phyloP scores from a whole-genome alignment of 768 basidiomycete species.

The Brasilioporus rufonigricans region DNA sequence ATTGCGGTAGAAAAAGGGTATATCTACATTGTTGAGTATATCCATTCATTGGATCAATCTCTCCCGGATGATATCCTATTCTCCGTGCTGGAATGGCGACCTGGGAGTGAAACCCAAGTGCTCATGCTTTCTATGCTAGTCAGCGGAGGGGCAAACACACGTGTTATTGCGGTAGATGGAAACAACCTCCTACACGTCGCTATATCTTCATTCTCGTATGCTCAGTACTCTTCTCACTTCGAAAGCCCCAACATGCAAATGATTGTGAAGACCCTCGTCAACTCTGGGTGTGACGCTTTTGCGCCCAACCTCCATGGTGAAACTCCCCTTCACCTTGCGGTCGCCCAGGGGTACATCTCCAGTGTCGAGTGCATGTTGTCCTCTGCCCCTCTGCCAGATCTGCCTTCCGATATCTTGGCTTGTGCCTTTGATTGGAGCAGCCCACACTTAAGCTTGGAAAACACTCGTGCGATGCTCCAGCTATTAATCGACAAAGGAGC shows the following conservation, averaged over 20 bases:
- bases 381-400: background rate
- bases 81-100: background rate
- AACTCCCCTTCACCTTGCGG: conserved; percentile 6
- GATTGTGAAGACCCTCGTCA: background rate
- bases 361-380: background rate
- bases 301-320: background rate
- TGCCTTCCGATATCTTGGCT: background rate
- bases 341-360: background rate
- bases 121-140: background rate
- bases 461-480: background rate
- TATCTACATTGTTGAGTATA: background rate
- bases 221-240: too few relatives aligned
- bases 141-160: background rate
- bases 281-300: conserved; percentile 1
- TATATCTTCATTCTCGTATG: too few relatives aligned
- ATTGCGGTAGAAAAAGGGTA: background rate
- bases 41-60: background rate
- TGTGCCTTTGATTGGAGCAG: background rate
- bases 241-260: background rate
- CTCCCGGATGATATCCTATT: conserved; percentile 4
- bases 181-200: conserved; percentile 1
- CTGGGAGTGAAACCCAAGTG: background rate
- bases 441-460: background rate
- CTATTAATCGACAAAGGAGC: background rate
- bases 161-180: background rate